Evolutionary conservation across 1,284 basidiomycete genomes (phyloP), one percentile per base, ranked within the genome.

Genomic region (Trametes hirsuta): DNA sequence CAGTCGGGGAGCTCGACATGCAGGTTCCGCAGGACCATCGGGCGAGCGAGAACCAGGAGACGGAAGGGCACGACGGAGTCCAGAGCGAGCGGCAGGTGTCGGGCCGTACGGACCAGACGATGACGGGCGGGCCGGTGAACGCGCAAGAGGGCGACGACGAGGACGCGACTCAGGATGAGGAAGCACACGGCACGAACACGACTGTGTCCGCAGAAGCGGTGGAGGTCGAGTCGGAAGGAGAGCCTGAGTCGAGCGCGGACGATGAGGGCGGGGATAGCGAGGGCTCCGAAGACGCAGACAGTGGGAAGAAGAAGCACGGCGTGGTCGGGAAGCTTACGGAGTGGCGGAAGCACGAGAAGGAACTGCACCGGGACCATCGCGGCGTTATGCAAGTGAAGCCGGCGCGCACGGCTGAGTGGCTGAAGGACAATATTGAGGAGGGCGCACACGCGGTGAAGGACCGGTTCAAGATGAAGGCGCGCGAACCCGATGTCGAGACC

Each of bases 351-450:
- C 76, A 81, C 58, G 75, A 78, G 66, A 72, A 76, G 62, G 78
- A 81, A 63, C 71, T 82, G 45, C 75, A 77, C 55, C 71, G 72
- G 22, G 76, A 83, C 34, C 82, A 83, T 47, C 74, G 83, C 18
- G 83, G 84, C 14, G 67, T 78, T 49, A 81, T 81, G 68, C 82
- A 84, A 69, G 72, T 77, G 62, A 81, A 81, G 61, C 76, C 81
- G 5, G 79, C 79, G 59, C 73, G 84, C 48, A 80, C 78, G 1
- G 78, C 75, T 6, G 77, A 78, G 59, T 86, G 84, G 84, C 77
- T 84, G 70, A 77, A 79, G 68, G 78, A 79, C 59, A 75, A 70
- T 41, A 61, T 75, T 10, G 70, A 74, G 58, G 70, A 75, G 18
- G 64, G 70, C 21, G 69, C 68, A 11, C 72, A 76, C 51, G 69